Conservation (phyloP, 768 basidiomycete species). For the Pilatotrama ljubarskyi region DNA sequence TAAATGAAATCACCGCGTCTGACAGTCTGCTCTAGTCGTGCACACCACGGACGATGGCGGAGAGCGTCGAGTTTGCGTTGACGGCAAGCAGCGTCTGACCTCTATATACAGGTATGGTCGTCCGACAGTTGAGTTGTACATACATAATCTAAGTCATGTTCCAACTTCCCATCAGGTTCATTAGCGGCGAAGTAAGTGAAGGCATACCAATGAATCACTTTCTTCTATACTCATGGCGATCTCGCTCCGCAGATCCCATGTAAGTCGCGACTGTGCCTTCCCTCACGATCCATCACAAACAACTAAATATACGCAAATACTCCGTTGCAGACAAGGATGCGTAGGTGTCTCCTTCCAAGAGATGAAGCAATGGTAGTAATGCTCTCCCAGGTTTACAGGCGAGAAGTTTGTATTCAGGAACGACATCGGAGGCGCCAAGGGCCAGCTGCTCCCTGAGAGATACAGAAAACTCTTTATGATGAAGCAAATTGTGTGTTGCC, state of each 20-base stretch:
- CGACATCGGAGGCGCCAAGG: constrained; percentile 21
- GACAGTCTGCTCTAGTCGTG: constrained; percentile 40
- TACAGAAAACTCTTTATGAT: constrained; percentile 62
- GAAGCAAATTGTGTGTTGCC: constrained; percentile 55
- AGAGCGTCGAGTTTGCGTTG: constrained; percentile 68
- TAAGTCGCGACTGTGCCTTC: no score
- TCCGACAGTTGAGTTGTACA: background rate
- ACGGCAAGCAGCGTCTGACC: constrained; percentile 80
- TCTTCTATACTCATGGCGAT: background rate
- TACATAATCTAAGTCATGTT: background rate
- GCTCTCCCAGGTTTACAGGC: constrained; percentile 36
- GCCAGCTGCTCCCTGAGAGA: constrained; percentile 49
- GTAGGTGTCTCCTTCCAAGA: constrained; percentile 34
- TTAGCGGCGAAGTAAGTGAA: constrained; percentile 63
- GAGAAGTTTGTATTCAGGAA: constrained; percentile 57
- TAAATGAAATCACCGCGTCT: background rate
- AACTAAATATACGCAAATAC: background rate
- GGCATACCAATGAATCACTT: background rate
- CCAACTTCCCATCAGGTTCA: constrained; percentile 45
- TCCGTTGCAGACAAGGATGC: constrained; percentile 43
- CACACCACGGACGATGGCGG: constrained; percentile 58
- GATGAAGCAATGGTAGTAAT: background rate
- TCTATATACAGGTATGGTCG: constrained; percentile 63
- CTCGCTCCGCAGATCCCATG: constrained; percentile 50
- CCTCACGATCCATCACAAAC: background rate